Percentiles rank a stretch among this genome's conserved stretches.
Evolutionary conservation across 106 monocot genomes (phyloP).

Genomic region (Allium sativum): DNA sequence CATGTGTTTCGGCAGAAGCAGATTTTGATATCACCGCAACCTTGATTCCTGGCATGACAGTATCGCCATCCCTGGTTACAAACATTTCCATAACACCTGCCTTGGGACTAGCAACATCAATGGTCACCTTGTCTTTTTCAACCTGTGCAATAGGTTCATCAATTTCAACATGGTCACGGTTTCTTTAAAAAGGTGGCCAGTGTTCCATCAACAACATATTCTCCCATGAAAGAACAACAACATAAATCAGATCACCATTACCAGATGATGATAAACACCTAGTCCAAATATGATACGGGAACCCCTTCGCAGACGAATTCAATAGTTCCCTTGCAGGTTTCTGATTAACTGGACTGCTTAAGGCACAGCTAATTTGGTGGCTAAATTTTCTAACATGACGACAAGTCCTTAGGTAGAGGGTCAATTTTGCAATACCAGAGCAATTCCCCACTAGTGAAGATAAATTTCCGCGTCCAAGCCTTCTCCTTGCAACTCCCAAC

Average conservation of each 20-base stretch:
- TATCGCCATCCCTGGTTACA: conserved; percentile 83
- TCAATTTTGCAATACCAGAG: conserved; percentile 1
- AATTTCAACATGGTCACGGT: conserved; percentile 20
- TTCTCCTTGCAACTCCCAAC: no score
- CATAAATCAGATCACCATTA: conserved; percentile 56
- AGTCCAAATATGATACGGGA: conserved; percentile 18
- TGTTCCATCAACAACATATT: conserved; percentile 96
- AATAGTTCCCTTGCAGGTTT: conserved; percentile 11
- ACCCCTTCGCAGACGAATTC: conserved; percentile 8
- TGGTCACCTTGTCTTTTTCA: no score
- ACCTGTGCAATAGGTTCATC: no score
- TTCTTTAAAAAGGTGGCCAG: conserved; percentile 81
- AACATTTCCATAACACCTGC: conserved; percentile 59
- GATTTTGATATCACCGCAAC: conserved; percentile 90
- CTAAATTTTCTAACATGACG: conserved; percentile 38
- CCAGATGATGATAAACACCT: conserved; percentile 29
- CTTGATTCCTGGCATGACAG: conserved; percentile 89
- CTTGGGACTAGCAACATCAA: no score
- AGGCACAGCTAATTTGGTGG: conserved; percentile 17
- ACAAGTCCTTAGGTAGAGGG: conserved; percentile 16
- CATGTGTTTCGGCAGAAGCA: conserved; percentile 49
- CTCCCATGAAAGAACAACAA: conserved; percentile 96
- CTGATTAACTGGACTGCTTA: not conserved
- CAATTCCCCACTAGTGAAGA: no score
- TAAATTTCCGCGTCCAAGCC: no score